Conservation (phyloP, 2,329 filamentous ascomycete genomes). For the Alternaria brassicicola region DNA sequence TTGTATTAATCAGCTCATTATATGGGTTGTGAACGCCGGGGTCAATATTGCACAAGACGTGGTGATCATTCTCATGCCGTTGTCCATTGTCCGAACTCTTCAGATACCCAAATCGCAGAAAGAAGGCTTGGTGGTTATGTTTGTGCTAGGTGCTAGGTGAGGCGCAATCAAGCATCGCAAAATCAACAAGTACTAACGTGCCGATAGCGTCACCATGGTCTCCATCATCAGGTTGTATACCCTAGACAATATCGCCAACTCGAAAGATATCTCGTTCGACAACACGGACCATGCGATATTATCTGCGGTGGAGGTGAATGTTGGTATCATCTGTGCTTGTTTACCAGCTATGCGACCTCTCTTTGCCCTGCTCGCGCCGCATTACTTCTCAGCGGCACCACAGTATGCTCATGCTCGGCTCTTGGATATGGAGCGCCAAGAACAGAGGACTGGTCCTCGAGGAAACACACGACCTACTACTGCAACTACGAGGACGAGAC, state of each 20-base stretch:
- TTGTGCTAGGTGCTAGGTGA: constrained; percentile 49
- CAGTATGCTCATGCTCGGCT: constrained; percentile 20
- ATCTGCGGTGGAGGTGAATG: constrained; percentile 42
- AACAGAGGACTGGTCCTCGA: constrained; percentile 17
- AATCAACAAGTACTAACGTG: constrained; percentile 8
- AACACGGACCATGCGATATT: constrained; percentile 42
- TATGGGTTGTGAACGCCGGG: constrained; percentile 41
- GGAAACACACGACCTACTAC: constrained; percentile 15
- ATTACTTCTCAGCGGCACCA: constrained; percentile 34
- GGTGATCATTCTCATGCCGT: constrained; percentile 41
- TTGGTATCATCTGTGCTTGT: constrained; percentile 45
- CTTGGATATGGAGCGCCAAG: constrained; percentile 31
- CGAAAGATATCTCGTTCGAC: constrained; percentile 40
- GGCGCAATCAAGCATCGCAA: constrained; percentile 9
- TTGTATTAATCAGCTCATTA: constrained; percentile 38
- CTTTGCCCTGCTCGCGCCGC: constrained; percentile 48
- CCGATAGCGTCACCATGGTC: constrained; percentile 38
- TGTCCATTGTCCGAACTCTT: constrained; percentile 39
- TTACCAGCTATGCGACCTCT: constrained; percentile 46
- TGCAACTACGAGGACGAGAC: constrained; percentile 3
- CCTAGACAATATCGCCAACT: constrained; percentile 37
- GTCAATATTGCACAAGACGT: constrained; percentile 44
- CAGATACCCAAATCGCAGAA: constrained; percentile 45
- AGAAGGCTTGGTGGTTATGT: constrained; percentile 44
- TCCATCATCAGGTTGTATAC: constrained; percentile 44